phyloP scores from a whole-genome alignment of 2,329 filamentous ascomycete genomes.

The Apiospora aurea region DNA sequence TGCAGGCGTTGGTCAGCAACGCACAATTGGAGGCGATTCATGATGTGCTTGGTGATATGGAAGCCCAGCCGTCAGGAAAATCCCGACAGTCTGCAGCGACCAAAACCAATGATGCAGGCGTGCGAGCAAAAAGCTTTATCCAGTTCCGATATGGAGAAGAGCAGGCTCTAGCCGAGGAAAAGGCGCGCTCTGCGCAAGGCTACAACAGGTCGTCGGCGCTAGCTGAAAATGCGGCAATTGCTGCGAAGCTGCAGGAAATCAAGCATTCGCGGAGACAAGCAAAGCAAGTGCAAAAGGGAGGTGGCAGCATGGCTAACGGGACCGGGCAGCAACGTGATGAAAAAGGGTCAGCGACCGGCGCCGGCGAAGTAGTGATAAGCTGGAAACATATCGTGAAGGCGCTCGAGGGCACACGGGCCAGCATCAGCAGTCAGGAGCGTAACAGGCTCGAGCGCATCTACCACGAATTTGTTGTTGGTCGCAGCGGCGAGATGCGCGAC shows the following conservation, averaged over 20 bases:
- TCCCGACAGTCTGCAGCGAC: conserved; percentile 44
- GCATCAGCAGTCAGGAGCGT: conserved; percentile 82
- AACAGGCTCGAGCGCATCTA: conserved; percentile 82
- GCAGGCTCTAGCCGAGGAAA: conserved; percentile 52
- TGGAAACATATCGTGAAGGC: conserved; percentile 86
- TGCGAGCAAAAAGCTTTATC: conserved; percentile 65
- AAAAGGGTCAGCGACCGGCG: conserved; percentile 46
- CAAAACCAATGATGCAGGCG: conserved; percentile 43
- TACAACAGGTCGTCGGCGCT: conserved; percentile 62
- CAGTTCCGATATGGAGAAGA: conserved; percentile 83
- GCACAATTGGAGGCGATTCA: conserved; percentile 97
- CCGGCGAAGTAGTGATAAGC: conserved; percentile 77
- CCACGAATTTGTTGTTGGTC: conserved; percentile 87
- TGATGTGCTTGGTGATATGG: conserved; percentile 77
- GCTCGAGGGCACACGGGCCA: conserved; percentile 78
- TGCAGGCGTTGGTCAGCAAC: conserved; percentile 95
- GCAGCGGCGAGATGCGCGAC: conserved; percentile 94
- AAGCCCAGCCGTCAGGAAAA: conserved; percentile 37
- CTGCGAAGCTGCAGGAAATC: conserved; percentile 82
- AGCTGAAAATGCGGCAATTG: conserved; percentile 80
- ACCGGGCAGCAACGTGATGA: conserved; percentile 33
- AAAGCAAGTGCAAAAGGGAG: conserved; percentile 53
- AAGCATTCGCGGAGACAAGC: conserved; percentile 73
- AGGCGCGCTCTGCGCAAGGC: conserved; percentile 48
- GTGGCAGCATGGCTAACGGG: conserved; percentile 38